Evolutionary conservation across 352 stramenopile species (phyloP), one percentile per base, ranked within the genome.

Genomic region (Phytopythium ostracodes): DNA sequence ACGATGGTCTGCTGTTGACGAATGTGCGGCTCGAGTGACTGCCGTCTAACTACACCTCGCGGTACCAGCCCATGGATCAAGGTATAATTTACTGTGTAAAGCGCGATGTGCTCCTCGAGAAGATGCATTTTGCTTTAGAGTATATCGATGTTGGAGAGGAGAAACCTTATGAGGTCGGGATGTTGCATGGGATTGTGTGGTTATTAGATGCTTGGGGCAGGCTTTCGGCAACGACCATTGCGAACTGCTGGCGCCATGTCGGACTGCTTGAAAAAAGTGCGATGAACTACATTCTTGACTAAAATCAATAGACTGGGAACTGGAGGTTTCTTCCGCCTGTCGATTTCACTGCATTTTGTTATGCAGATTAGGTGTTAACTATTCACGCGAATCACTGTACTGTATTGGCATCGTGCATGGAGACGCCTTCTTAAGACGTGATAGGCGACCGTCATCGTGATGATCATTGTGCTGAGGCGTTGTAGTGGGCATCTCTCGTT

Each of bases 41-140:
- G 49, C 49, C 27, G 1, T 17, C 27, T 15, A 56, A 56, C 27
- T 71, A 59, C 5, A 72, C 67, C 31, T 44, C 49, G 12, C 49
- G 27, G 25, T 40, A 36, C 17, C 49, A 56, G 49, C 49, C 49
- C 2, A 12, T 56, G 8, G 49, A 56, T 18, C 25, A 31, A 42
- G 27, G 49, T 4, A 38, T 56, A 20, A 56, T 56, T 11, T 31
- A 18, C 25, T 42, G 25, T n/a, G 25, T 42, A 11, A 56, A 56
- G 27, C 49, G 49, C 10, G 11, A 56, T 24, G 25, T 31, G 11
- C 49, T 40, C 6, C 14, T 22, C 15, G 8, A 42, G 17, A 56
- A 42, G 49, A 56, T 42, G 49, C 27, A 27, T 25, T 56, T 24
- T 18, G 49, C 31, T 22, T 25, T 56, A n/a, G 25, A 36, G 17